Base-by-base conservation (phyloP, 352 stramenopile genomes). In the Pythium dissotocum region DNA sequence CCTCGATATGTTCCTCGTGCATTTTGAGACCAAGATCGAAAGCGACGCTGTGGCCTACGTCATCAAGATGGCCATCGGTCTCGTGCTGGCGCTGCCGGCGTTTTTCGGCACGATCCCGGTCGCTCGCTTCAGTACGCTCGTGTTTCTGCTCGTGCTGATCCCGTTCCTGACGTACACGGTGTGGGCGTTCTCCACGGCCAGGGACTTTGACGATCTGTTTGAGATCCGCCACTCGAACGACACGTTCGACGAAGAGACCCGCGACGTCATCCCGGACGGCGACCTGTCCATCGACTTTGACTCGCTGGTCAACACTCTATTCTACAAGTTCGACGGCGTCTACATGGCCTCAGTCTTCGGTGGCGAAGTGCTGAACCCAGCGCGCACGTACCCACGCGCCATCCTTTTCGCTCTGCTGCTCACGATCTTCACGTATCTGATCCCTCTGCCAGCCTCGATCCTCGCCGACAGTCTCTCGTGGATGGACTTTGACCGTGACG, bases 391-490 rank as follows among this genome's bases (percentile, higher is more conserved):
- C 21, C 21, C 21, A 24, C 21, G 21, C 21, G 21, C 21, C 21
- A 24, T 24, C 72, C 72, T 88, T 24, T 70, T 91, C 59, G 81
- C 77, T 7, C 46, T 98, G 16, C 18, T 87, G 7, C 72, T 97
- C 46, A 79, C 88, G 6, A 65, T 87, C 10, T 56, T 83, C 4
- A 81, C 79, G 59, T 93, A 97, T 76, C 75, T 97, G 60, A 56
- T 98, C 52, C 95, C 95, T 1, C 75, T 98, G 44, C 78, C 95
- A 4, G 90, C 87, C 4, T 83, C 89, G 13, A 92, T 95, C 51
- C 77, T 91, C 36, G 87, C 82, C 0, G 74, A 85, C 58, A 53
- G 74, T n/a, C 79, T 84, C 30, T 81, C 87, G 53, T 89, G 94
- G 71, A 67, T 70, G 6, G 80, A 93, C 30, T 99, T 96, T 85